Base-by-base conservation (phyloP, 2,329 filamentous ascomycete genomes). In the Pleurostoma richardsiae region DNA sequence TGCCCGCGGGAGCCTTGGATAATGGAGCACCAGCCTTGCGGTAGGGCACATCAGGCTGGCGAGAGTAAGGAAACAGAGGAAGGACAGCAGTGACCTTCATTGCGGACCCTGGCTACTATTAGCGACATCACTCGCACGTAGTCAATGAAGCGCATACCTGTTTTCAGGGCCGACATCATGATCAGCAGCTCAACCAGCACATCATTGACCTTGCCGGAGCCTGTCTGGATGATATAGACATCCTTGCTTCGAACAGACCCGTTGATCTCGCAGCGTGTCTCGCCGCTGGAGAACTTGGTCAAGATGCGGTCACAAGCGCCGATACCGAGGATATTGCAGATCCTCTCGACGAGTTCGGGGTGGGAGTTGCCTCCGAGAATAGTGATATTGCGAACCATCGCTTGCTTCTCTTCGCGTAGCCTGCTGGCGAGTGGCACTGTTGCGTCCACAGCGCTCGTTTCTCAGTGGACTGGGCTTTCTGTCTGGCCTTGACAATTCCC, bases 311-410 rank as follows among this genome's bases (percentile, higher is more conserved):
- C 85, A 57, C 90, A 89, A 26, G 82, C 76, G n/a, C 90, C 85
- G 46, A 99, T 83, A 57, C 91, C 89, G 50, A 99, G 85, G 56
- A 90, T 85, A 59, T 86, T 86, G 78, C 88, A 95, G 63, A 99
- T 88, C 51, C 79, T 87, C 59, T 95, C 85, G 55, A 89, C 88
- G 56, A 97, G 82, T 62, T 86, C 77, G 26, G 91, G 91, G 73
- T 97, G 92, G 61, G 91, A 96, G 66, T 88, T 94, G 51, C 94
- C 92, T 58, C 91, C 90, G 54, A 99, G 83, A 52, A 99, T 81
- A 62, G 96, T 89, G 55, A 99, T 90, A 68, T 96, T 96, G 67
- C 91, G 86, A 56, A 96, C 91, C 90, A 96, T 96, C 52, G 19
- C 19, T 19, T 19, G 19, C 19, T 19, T 19, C 19, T 19, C 19